Evolutionary conservation across 2,329 filamentous ascomycete genomes (phyloP).

Genomic region (Shiraia sp.): DNA sequence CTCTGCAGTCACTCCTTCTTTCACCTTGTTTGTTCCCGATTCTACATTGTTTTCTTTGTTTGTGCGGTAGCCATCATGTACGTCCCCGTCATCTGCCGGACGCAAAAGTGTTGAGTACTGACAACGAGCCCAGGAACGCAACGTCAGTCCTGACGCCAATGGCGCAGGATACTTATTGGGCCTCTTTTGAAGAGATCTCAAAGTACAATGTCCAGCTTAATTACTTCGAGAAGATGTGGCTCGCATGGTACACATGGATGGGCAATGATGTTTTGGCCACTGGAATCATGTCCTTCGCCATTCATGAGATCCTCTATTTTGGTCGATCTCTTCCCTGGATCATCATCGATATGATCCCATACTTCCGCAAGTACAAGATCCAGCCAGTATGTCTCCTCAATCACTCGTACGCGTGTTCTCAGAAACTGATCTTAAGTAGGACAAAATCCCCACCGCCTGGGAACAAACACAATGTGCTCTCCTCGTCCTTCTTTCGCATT

Average conservation of each 20-base stretch:
- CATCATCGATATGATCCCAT: conserved; percentile 84
- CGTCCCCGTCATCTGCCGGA: conserved; percentile 10
- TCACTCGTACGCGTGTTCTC: neutral
- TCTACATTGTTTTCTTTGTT: conserved; percentile 9
- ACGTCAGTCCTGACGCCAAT: conserved; percentile 40
- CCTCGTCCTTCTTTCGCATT: conserved; percentile 91
- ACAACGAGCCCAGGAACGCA: conserved; percentile 39
- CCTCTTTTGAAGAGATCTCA: conserved; percentile 66
- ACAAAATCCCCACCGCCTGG: conserved; percentile 86
- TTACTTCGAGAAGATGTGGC: conserved; percentile 86
- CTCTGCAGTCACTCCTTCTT: conserved; percentile 19
- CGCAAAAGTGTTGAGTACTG: conserved; percentile 17
- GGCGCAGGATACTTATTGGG: conserved; percentile 64
- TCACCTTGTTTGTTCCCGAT: conserved; percentile 1
- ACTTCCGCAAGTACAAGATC: conserved; percentile 92
- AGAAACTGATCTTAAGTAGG: conserved; percentile 45
- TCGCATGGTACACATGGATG: conserved; percentile 96
- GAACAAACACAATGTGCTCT: conserved; percentile 95
- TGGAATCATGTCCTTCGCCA: conserved; percentile 93
- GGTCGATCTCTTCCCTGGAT: conserved; percentile 90
- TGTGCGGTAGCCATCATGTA: conserved; percentile 30
- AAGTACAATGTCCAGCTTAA: conserved; percentile 84
- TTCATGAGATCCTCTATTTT: conserved; percentile 96
- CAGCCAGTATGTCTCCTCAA: conserved; percentile 70
- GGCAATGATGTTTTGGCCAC: conserved; percentile 96